Evolutionary conservation across 2,329 filamentous ascomycete genomes (phyloP).

Genomic region (Teratosphaeria destructans): DNA sequence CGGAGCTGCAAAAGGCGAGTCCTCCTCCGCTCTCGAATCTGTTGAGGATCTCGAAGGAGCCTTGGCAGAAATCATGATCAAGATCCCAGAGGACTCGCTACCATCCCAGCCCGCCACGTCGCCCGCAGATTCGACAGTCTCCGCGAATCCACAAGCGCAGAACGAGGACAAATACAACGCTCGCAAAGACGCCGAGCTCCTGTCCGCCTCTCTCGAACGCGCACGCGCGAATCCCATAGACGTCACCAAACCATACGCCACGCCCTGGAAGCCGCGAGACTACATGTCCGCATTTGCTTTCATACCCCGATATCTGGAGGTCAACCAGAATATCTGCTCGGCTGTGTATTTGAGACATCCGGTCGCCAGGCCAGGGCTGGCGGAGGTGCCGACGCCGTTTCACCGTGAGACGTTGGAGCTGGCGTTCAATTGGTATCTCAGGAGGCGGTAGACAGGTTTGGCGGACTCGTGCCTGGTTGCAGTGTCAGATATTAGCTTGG

Average conservation of each 20-base stretch:
- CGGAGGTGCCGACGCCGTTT: slow-evolving; percentile 72
- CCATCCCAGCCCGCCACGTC: slow-evolving; percentile 6
- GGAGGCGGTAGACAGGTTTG: slow-evolving; percentile 53
- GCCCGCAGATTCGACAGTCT: slow-evolving; percentile 4
- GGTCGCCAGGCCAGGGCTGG: slow-evolving; percentile 68
- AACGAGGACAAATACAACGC: slow-evolving; percentile 33
- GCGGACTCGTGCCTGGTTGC: not conserved
- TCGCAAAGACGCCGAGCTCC: slow-evolving; percentile 47
- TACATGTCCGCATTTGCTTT: slow-evolving; percentile 92
- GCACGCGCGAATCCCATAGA: slow-evolving; percentile 70
- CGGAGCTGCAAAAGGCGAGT: slow-evolving; percentile 12
- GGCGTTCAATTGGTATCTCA: slow-evolving; percentile 90
- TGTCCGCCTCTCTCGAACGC: slow-evolving; percentile 47
- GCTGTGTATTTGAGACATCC: slow-evolving; percentile 93
- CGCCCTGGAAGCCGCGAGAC: slow-evolving; percentile 77
- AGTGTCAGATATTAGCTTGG: not conserved
- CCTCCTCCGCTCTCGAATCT: slow-evolving; percentile 1
- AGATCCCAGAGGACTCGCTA: slow-evolving; percentile 33
- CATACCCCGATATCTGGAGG: slow-evolving; percentile 89
- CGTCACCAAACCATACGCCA: slow-evolving; percentile 69
- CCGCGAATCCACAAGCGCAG: slow-evolving; percentile 17
- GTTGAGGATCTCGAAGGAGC: slow-evolving; percentile 24
- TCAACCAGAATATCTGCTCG: slow-evolving; percentile 93
- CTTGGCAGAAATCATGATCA: slow-evolving; percentile 28
- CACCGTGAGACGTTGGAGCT: slow-evolving; percentile 58